phyloP scores from a whole-genome alignment of 164 flowering plant species.

The Santalum album region DNA sequence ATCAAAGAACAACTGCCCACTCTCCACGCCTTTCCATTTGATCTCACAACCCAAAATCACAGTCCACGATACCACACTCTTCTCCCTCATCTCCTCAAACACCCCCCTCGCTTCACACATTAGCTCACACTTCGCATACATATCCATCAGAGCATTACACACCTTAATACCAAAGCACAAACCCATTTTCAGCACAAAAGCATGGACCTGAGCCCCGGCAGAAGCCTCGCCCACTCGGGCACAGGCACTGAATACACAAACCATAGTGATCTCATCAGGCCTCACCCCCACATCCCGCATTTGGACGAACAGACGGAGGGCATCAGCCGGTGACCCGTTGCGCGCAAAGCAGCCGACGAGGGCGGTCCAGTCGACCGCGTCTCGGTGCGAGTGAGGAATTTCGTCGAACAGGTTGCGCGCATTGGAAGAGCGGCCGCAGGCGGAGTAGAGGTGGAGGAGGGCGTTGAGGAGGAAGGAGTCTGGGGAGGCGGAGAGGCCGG shows the following conservation, averaged over 20 bases:
- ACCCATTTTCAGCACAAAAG: slow-evolving; percentile 37
- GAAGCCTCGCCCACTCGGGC: slow-evolving; percentile 26
- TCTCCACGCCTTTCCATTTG: slow-evolving; percentile 37
- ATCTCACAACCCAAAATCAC: slow-evolving; percentile 36
- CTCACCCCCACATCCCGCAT: slow-evolving; percentile 23
- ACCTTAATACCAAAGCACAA: slow-evolving; percentile 21
- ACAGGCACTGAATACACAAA: slow-evolving; percentile 35
- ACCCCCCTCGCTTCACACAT: slow-evolving; percentile 34
- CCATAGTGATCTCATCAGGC: slow-evolving; percentile 45
- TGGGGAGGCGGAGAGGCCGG: slow-evolving; percentile 28
- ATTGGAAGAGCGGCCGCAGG: slow-evolving; percentile 9
- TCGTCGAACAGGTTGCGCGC: slow-evolving; percentile 53
- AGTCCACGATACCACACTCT: slow-evolving; percentile 62
- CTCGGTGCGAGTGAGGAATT: slow-evolving; percentile 44
- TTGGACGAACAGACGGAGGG: slow-evolving; percentile 28
- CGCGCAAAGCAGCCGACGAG: slow-evolving; percentile 37
- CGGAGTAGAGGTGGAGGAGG: slow-evolving; percentile 43
- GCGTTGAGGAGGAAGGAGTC: slow-evolving; percentile 40
- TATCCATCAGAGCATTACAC: slow-evolving; percentile 50
- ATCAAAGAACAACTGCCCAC: slow-evolving; percentile 39
- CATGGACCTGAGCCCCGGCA: slow-evolving; percentile 36
- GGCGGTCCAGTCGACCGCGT: slow-evolving; percentile 58
- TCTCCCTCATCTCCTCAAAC: slow-evolving; percentile 37
- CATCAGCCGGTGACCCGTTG: slow-evolving; percentile 11
- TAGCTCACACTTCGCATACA: slow-evolving; percentile 56